Base-by-base conservation (phyloP, 345 rosid genomes). In the Gossypium anomalum region DNA sequence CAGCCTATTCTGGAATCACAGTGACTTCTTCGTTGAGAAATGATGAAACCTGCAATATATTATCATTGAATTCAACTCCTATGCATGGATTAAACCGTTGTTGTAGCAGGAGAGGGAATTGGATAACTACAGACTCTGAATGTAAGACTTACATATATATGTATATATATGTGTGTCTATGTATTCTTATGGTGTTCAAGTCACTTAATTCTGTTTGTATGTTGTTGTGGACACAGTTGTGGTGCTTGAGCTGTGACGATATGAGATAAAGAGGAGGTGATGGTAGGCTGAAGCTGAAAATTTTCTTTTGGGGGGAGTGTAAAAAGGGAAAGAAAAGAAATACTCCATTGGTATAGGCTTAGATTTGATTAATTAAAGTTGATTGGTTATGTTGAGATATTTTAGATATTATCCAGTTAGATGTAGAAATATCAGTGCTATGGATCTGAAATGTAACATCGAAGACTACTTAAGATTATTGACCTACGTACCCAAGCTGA, bases 81-180 rank as follows among this genome's bases (percentile, higher is more conserved):
- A 16, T 60, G 49, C 80, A 78, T 65, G 83, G 73, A 63, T 72
- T 55, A 22, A 79, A 61, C 73, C 70, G 55, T 7, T 76, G 72
- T 60, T 57, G 55, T 34, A 17, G 77, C 29, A 83, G 83, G 62
- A 94, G 81, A 86, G 92, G 86, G 53, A 94, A 86, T 55, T 94
- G 98, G 98, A 94, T 92, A 85, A 92, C 97, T 44, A 91, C 95
- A 13, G 97, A 94, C 71, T 78, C 98, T 20, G 97, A 92, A 66
- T 94, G 98, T 94, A 88, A 75, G 86, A 72, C 1, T 29, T 14
- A 61, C 0, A n/a, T 38, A 2, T 23, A 25, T 23, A 38, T 71
- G 1, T 17, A 16, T 56, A 17, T 55, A n/a, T 45, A 1, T 34
- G 2, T 60, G 58, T 53, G 11, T 7, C 38, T 8, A 1, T 53